Conservation (phyloP, 2,329 filamentous ascomycete species). For the Aspergillus neoniger region DNA sequence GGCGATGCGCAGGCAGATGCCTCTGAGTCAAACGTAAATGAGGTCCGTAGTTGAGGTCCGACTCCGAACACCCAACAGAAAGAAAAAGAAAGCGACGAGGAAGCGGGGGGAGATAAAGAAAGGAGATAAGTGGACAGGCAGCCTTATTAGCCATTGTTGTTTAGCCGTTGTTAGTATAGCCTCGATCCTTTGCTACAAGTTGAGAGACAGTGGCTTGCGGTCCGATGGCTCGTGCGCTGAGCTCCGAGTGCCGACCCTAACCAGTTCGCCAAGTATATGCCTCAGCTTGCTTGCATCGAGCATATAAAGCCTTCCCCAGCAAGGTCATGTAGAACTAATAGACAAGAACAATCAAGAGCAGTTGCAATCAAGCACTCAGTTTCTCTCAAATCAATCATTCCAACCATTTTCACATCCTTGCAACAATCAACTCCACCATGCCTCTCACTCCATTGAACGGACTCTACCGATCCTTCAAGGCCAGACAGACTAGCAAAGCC, state of each 20-base stretch:
- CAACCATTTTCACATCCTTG: too few relatives aligned
- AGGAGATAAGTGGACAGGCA: neutral
- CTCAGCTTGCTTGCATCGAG: too few relatives aligned
- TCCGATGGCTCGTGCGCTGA: constrained; percentile 5
- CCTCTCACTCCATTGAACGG: neutral
- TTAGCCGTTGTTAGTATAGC: neutral
- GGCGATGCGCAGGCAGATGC: neutral
- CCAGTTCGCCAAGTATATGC: too few relatives aligned
- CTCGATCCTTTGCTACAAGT: neutral
- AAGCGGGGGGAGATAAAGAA: neutral
- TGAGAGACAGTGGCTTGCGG: neutral
- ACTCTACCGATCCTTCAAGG: constrained; percentile 1
- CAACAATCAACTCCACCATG: neutral
- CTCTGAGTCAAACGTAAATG: neutral
- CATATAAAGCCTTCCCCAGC: neutral
- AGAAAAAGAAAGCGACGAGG: neutral
- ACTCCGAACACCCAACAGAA: neutral
- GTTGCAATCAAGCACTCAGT: neutral
- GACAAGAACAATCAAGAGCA: neutral
- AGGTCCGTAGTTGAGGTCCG: constrained; percentile 3
- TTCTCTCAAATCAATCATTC: too few relatives aligned
- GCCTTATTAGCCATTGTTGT: neutral
- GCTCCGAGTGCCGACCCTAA: neutral
- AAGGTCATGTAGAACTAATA: neutral
- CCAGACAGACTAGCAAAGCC: neutral